A percentile compares a stretch with the other conserved stretches of the same genome.
phyloP scores from a whole-genome alignment of 2,329 filamentous ascomycete species.

The Colletotrichum paranaense region DNA sequence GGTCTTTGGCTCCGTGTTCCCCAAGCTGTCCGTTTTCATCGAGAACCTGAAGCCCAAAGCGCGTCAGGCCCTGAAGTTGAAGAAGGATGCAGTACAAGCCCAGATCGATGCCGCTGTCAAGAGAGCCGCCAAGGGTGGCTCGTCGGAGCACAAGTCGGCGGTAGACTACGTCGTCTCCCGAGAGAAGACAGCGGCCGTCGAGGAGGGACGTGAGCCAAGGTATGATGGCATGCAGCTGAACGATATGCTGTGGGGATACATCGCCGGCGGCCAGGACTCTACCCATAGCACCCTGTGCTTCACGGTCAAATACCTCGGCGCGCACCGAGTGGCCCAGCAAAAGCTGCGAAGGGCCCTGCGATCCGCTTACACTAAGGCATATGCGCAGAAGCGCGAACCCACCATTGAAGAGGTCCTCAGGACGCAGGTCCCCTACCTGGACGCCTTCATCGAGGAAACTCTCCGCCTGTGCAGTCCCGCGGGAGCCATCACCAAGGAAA shows the following conservation, averaged over 20 bases:
- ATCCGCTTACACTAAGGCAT: slow-evolving; percentile 36
- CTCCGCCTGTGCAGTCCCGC: slow-evolving; percentile 38
- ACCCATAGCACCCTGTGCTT: slow-evolving; percentile 40
- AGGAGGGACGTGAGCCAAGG: background rate
- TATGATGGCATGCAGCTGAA: background rate
- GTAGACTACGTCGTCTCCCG: slow-evolving; percentile 9
- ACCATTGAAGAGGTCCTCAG: slow-evolving; percentile 39
- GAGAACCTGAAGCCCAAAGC: background rate
- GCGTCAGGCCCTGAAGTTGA: background rate
- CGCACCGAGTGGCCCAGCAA: slow-evolving; percentile 39
- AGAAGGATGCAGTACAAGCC: background rate
- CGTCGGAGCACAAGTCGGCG: background rate
- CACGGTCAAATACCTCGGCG: slow-evolving; percentile 41
- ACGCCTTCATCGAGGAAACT: slow-evolving; percentile 46
- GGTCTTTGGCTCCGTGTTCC: background rate
- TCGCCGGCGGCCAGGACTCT: slow-evolving; percentile 42
- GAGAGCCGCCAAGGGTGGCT: background rate
- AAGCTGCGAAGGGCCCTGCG: slow-evolving; percentile 42
- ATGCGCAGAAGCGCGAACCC: slow-evolving; percentile 37
- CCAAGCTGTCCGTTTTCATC: background rate
- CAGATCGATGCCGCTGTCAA: background rate
- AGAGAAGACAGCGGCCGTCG: background rate
- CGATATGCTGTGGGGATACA: slow-evolving; percentile 36
- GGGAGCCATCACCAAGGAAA: slow-evolving; percentile 2
- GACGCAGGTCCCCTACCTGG: slow-evolving; percentile 42